Base-by-base conservation (phyloP, 108 stramenopile species). In the Cyclotella cryptica region DNA sequence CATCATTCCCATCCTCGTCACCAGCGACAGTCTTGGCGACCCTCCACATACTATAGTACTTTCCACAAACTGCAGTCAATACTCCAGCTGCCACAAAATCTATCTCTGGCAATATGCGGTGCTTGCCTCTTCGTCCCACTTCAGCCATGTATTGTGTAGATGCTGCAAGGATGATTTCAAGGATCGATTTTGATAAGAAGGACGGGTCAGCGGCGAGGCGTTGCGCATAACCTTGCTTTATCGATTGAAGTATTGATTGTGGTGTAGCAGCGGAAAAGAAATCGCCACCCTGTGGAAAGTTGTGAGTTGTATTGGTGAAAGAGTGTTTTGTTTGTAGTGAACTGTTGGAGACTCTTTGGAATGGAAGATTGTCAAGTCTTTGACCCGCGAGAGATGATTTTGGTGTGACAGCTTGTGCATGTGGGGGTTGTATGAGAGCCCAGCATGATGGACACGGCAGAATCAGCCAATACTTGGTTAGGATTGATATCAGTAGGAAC, bases 21-120 rank as follows among this genome's bases (percentile, higher is more conserved):
- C 45, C 26, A 19, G 40, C 39, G 17, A 77, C 71, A 15, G 87
- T 88, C 60, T 71, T 85, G 54, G 93, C 91, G 4, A 92, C 91
- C 29, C 89, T 78, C 93, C 93, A 92, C 89, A 89, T 89, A 76
- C 86, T 88, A 60, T 67, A 83, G 44, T 83, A 83, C 59, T 83
- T 83, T 24, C 93, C 92, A 55, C 76, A 84, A 13, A 95, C 77
- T 10, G 93, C 93, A 2, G 90, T 91, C 61, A 91, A 68, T 12
- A 95, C 68, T 2, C 89, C 93, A 0, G 91, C 89, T n/a, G 88
- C 73, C 19, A 92, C 90, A 67, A 91, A 95, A 70, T 95, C 93
- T 44, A 88, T 62, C 66, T 95, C 90, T 3, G 82, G 68, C 9
- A 85, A 13, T 45, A 92, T 74, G 3, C 85, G 61, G 59, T 74